Percentiles rank a stretch among this genome's conserved stretches.
These are phyloP conservation scores for Millerozyma miso DNA, from an alignment of 805 yeast genomes.

Conservation along the genomic window DNA sequence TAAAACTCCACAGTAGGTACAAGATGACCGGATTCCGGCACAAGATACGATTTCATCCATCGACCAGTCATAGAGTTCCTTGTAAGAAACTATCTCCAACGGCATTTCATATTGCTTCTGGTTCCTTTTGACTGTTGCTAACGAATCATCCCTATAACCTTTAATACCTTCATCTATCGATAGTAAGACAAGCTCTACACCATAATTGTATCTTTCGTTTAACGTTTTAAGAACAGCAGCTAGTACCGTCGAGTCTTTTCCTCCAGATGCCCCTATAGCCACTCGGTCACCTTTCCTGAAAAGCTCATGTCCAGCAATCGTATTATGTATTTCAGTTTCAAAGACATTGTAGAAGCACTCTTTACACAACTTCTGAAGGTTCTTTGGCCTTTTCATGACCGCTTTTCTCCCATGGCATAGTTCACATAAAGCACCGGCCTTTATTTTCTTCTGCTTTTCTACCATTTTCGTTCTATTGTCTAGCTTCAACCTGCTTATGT, in stretches of 20 bases:
- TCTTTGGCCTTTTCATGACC: conserved; percentile 87
- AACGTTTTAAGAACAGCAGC: conserved; percentile 83
- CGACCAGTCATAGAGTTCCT: conserved; percentile 91
- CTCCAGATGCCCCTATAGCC: conserved; percentile 98
- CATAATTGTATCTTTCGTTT: conserved; percentile 85
- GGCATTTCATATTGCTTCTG: conserved; percentile 81
- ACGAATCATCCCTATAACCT: conserved; percentile 94
- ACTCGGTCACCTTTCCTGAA: conserved; percentile 80
- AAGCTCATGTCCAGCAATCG: conserved; percentile 65
- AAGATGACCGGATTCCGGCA: conserved; percentile 89
- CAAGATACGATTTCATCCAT: conserved; percentile 97
- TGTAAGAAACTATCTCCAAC: conserved; percentile 75
- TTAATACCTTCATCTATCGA: conserved; percentile 96
- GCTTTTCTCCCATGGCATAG: conserved; percentile 81
- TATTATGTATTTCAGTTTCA: conserved; percentile 93
- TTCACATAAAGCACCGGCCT: conserved; percentile 61
- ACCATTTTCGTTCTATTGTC: conserved; percentile 3
- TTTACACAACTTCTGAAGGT: conserved; percentile 83
- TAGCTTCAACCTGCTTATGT: no score
- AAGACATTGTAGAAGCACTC: conserved; percentile 85
- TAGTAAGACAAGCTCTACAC: conserved; percentile 74
- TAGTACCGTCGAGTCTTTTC: conserved; percentile 94
- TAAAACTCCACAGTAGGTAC: conserved; percentile 97
- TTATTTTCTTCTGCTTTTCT: conserved; percentile 20
- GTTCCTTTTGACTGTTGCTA: conserved; percentile 94